phyloP scores from a whole-genome alignment of 2,329 filamentous ascomycete genomes.

The Chaetomium globosum region DNA sequence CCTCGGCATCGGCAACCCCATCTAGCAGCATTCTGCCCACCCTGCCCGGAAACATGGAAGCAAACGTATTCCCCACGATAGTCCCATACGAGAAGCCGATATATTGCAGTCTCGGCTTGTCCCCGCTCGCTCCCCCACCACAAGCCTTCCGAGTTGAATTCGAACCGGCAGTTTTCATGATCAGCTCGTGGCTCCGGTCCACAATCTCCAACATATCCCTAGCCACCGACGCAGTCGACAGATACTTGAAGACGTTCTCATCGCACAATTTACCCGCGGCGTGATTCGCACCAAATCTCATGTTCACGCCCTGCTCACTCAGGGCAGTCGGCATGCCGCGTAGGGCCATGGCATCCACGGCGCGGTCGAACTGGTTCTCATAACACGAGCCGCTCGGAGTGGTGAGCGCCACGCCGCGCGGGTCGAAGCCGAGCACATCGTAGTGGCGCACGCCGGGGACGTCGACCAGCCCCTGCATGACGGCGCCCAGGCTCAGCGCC shows the following conservation, averaged over 20 bases:
- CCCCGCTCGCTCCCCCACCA: background rate
- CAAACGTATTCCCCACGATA: slow-evolving; percentile 46
- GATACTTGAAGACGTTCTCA: slow-evolving; percentile 17
- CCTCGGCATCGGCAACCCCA: slow-evolving; percentile 48
- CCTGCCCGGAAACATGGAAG: slow-evolving; percentile 46
- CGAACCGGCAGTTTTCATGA: background rate
- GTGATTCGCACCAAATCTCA: slow-evolving; percentile 3
- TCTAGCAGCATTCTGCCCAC: slow-evolving; percentile 47
- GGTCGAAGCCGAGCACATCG: slow-evolving; percentile 53
- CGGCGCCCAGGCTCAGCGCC: slow-evolving; percentile 36
- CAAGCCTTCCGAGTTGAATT: background rate
- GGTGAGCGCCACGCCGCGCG: slow-evolving; percentile 47
- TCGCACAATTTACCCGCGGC: slow-evolving; percentile 11
- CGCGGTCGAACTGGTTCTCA: slow-evolving; percentile 6
- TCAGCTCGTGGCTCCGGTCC: slow-evolving; percentile 23
- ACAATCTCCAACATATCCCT: slow-evolving; percentile 37
- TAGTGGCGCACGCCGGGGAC: slow-evolving; percentile 36
- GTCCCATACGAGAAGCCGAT: slow-evolving; percentile 54
- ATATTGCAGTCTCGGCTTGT: slow-evolving; percentile 43
- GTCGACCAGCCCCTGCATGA: slow-evolving; percentile 44
- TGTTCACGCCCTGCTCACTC: slow-evolving; percentile 12
- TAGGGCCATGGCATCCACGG: background rate
- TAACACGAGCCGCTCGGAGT: slow-evolving; percentile 46
- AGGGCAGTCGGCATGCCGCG: background rate
- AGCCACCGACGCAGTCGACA: slow-evolving; percentile 34